These are phyloP conservation scores for Crepidotus variabilis DNA, from an alignment of 768 basidiomycete species.

Conservation along the genomic window DNA sequence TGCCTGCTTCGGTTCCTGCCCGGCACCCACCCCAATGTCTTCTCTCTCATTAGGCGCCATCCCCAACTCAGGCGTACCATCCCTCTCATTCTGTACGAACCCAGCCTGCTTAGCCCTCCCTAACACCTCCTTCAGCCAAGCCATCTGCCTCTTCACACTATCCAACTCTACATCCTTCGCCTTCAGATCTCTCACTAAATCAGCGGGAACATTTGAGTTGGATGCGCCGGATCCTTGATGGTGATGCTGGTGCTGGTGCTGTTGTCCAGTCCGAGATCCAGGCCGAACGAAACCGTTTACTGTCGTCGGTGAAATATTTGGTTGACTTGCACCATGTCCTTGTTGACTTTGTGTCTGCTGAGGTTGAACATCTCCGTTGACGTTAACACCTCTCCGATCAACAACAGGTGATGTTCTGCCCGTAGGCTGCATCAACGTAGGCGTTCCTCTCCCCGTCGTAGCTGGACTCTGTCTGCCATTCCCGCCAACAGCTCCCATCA, in stretches of 20 bases:
- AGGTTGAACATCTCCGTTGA: constrained; percentile 38
- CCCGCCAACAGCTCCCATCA: background rate
- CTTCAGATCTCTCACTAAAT: constrained; percentile 76
- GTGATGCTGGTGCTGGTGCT: constrained; percentile 26
- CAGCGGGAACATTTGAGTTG: constrained; percentile 55
- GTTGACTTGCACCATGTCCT: background rate
- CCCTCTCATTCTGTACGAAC: constrained; percentile 60
- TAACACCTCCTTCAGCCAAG: constrained; percentile 84
- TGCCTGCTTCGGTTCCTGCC: constrained; percentile 44
- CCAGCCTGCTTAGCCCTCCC: constrained; percentile 73
- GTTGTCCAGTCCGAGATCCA: constrained; percentile 29
- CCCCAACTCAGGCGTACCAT: constrained; percentile 25
- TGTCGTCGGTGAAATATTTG: constrained; percentile 37
- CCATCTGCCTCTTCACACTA: constrained; percentile 67
- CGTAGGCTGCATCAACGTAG: background rate
- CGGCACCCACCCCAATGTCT: constrained; percentile 34
- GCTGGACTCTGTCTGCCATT: background rate
- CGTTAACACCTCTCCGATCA: constrained; percentile 23
- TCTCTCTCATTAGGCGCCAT: constrained; percentile 14
- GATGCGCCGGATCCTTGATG: constrained; percentile 52
- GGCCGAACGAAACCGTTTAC: constrained; percentile 46
- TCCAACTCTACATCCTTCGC: constrained; percentile 82
- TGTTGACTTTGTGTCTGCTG: background rate
- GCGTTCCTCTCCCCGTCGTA: background rate
- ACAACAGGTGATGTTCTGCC: background rate